These are phyloP conservation scores for Boletus vinaceobasis DNA, from an alignment of 768 basidiomycete genomes.

Conservation along the genomic window DNA sequence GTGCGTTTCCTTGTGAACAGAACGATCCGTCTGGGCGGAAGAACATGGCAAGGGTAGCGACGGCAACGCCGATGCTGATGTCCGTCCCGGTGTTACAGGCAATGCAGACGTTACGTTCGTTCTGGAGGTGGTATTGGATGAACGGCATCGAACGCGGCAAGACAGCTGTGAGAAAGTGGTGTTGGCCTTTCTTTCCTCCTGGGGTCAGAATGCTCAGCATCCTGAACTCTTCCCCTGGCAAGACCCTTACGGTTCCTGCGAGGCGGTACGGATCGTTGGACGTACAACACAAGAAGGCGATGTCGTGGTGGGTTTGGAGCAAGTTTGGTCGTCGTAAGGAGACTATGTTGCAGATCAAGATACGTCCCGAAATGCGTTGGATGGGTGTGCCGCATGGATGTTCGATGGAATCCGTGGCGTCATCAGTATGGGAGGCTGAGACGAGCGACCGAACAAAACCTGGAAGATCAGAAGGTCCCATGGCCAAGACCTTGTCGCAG, in stretches of 20 bases:
- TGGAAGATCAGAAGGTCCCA: slow-evolving; percentile 49
- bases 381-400: slow-evolving; percentile 13
- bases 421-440: not conserved
- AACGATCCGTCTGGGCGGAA: slow-evolving; percentile 54
- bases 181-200: slow-evolving; percentile 53
- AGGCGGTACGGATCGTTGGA: not conserved
- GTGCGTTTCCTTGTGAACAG: slow-evolving; percentile 1
- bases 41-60: slow-evolving; percentile 54
- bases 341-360: slow-evolving; percentile 38
- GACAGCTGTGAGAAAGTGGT: slow-evolving; percentile 43
- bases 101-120: slow-evolving; percentile 41
- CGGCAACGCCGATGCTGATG: slow-evolving; percentile 56
- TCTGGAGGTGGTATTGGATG: slow-evolving; percentile 38
- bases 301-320: not conserved
- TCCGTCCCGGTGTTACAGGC: slow-evolving; percentile 61
- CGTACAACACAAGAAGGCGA: slow-evolving; percentile 19
- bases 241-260: not conserved
- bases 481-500: slow-evolving; percentile 43
- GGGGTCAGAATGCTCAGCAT: slow-evolving; percentile 27
- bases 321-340: slow-evolving; percentile 20
- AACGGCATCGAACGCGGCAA: slow-evolving; percentile 51
- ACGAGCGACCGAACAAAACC: slow-evolving; percentile 19
- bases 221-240: not conserved
- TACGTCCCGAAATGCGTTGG: slow-evolving; percentile 34
- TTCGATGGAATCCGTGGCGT: not conserved